Evolutionary conservation across 257 asterid species (phyloP), one percentile per base, ranked within the genome.

Genomic region (Nicotiana tabacum): DNA sequence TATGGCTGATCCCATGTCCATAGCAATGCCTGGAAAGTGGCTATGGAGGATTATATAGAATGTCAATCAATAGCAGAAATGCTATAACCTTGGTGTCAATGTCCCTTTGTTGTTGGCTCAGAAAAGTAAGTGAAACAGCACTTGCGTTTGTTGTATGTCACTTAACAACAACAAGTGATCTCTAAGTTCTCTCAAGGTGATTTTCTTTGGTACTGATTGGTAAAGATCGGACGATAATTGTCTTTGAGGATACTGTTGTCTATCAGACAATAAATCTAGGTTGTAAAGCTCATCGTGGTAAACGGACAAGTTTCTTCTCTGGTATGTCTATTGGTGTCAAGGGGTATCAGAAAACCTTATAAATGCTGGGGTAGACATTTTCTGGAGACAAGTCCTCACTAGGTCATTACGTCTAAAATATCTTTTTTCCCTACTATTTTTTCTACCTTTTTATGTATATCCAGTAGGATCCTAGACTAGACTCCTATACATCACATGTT

Each of bases 181-280:
- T 76, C 43, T 76, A 8, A 76, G 43, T 48, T 51, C 64, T 27
- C 43, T 51, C 46, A 2, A 51, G 64, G 27, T 76, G 64, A 76
- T 51, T 76, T 76, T 76, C 80, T 33, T 76, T 76, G 16, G 64
- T 51, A 51, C 43, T 76, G 29, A 76, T 76, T 39, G 46, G 58
- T 37, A 29, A 51, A 51, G 61, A 24, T 51, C 53, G 43, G 64
- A 76, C 64, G 16, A 51, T 15, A 51, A 15, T 24, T 13, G 16
- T 76, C 80, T 76, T 51, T 48, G 62, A 24, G 24, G 62, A 18
- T 48, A 74, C 79, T 46, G 51, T 46, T 74, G 79, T 74, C 79
- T 48, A 74, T 74, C 62, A 27, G 21, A 74, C 62, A 7, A 24
- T 74, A 48, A 5, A 29, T 72, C 62, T 24, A 74, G 39, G 10